A percentile compares a stretch with the other conserved stretches of the same genome.
Conservation (phyloP, 2,329 filamentous ascomycete genomes). For the Epichloe sp. region DNA sequence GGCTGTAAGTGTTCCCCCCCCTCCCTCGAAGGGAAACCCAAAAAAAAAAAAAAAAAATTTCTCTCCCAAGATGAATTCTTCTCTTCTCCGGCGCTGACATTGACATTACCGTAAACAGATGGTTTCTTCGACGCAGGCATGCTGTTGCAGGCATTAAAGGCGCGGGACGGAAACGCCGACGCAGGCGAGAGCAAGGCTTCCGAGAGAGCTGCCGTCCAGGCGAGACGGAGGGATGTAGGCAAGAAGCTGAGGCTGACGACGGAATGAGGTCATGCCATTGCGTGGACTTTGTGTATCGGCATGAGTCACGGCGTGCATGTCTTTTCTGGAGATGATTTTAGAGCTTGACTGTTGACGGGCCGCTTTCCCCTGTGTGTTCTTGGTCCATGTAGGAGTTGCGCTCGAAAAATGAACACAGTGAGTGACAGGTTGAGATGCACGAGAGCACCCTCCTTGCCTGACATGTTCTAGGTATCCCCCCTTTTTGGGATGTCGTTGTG, state of each 20-base stretch:
- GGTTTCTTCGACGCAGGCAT: constrained; percentile 97
- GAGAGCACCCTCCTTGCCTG: no score
- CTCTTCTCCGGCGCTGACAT: constrained; percentile 13
- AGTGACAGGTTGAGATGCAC: no score
- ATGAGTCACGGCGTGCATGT: background rate
- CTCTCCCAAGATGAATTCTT: background rate
- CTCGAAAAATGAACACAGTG: no score
- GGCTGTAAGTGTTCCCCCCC: constrained; percentile 61
- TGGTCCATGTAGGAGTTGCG: no score
- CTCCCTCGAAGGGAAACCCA: background rate
- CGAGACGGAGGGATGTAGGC: constrained; percentile 53
- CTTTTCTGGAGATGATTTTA: no score
- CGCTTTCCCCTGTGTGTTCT: no score
- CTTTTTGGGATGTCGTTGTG: no score
- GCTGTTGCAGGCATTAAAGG: constrained; percentile 77
- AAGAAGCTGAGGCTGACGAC: constrained; percentile 47
- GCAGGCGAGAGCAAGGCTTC: constrained; percentile 38
- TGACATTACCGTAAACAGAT: constrained; percentile 40
- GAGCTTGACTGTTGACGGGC: background rate
- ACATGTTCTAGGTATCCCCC: no score
- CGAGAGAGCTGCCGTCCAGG: constrained; percentile 46
- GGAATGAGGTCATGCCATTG: constrained; percentile 5
- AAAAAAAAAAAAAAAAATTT: no score
- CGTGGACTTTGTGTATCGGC: background rate
- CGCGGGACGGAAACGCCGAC: constrained; percentile 43